Evolutionary conservation across 2,329 filamentous ascomycete genomes (phyloP).

Genomic region (Magnaporthiopsis rhizophila): DNA sequence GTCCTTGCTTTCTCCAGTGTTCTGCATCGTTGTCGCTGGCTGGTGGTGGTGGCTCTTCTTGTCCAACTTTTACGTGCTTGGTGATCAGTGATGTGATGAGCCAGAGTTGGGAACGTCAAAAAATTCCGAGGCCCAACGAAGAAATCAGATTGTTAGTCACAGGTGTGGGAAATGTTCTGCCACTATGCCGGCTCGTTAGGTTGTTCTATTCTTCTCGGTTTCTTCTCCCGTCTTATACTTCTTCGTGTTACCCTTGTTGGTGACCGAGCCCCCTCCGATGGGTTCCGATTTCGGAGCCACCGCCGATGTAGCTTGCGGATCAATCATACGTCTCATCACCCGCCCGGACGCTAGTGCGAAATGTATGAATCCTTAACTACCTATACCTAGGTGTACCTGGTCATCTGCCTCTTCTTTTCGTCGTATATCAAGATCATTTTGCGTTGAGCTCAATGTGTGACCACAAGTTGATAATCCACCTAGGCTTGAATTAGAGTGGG

Average conservation of each 20-base stretch:
- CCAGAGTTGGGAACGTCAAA: too few species aligned
- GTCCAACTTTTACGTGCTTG: not conserved
- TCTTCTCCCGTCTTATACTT: not conserved
- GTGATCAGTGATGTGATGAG: too few species aligned
- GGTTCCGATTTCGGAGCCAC: conserved; percentile 12
- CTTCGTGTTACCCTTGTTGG: conserved; percentile 2
- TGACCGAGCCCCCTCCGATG: not conserved
- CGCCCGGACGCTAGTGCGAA: not conserved
- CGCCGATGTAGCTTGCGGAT: not conserved
- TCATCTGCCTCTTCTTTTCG: not conserved
- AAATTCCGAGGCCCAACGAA: too few species aligned
- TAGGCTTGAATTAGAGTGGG: too few species aligned
- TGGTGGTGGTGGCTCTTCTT: not conserved
- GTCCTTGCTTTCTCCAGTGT: conserved; percentile 19
- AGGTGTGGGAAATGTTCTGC: too few species aligned
- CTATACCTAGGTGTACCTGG: not conserved
- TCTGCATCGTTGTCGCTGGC: conserved; percentile 12
- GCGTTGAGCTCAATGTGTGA: not conserved
- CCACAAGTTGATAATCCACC: not conserved
- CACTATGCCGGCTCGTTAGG: not conserved
- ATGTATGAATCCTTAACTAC: not conserved
- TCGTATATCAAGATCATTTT: not conserved
- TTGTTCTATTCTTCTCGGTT: not conserved
- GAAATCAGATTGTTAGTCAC: too few species aligned
- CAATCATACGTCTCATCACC: not conserved